Base-by-base conservation (phyloP, 1,284 basidiomycete species). In the Chalciporus piperatoides region DNA sequence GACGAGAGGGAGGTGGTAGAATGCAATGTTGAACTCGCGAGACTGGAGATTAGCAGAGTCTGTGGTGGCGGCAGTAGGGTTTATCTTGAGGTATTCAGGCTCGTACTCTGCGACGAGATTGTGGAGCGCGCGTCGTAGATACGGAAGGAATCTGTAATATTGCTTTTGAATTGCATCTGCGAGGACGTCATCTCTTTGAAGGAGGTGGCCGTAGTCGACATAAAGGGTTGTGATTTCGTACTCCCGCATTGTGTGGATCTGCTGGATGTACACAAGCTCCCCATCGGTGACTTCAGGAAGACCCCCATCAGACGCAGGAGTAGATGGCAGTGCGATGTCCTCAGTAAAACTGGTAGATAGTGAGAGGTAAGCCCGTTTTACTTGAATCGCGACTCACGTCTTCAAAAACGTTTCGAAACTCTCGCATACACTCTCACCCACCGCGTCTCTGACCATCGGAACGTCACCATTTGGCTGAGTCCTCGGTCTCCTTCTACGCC, bases 101-200 rank as follows among this genome's bases (percentile, higher is more conserved):
- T 90, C 90, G 68, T 86, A 92, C 64, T 90, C 81, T 41, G 87
- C 81, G 48, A 99, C 90, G 19, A 98, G 78, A 59, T 92, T 90
- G 63, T 92, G 84, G 21, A 99, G 77, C 0, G 94, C 93, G 50
- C 93, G 87, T 41, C 91, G 85, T 40, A 99, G 80, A 70, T 92
- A 99, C 0, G 96, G 96, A 5, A 98, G 75, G 72, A 98, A 98
- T 61, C 96, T 86, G 67, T 97, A 98, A 70, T 99, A 99, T 65
- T 97, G 92, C 49, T 84, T 86, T 59, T 90, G 86, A 56, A 99
- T 92, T 3, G 96, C 95, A 51, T 88, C 82, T 0, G 95, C 94
- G 9, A 99, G 84, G 1, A 95, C 85, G 58, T 95, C 92, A 65
- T 98, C 94, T 49, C 85, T 81, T 62, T 89, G 84, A 19, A 97